A percentile compares a stretch with the other conserved stretches of the same genome.
These are phyloP conservation scores for Ulvella scutata DNA, from an alignment of 139 green algal genomes.

Conservation along the genomic window DNA sequence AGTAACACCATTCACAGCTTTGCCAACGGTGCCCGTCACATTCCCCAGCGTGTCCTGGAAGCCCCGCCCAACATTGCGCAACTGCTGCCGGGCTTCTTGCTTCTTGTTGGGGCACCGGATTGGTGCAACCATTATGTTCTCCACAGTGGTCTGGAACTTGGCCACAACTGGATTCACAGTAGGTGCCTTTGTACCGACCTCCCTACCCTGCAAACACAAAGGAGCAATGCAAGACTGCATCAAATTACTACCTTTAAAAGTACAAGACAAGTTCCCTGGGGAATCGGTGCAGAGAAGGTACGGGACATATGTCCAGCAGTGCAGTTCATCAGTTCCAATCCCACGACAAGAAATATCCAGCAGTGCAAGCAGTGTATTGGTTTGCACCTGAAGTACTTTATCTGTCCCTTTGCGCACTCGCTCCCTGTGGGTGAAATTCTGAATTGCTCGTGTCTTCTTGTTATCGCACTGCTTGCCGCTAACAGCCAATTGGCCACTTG, in stretches of 20 bases:
- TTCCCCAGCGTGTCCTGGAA: neutral
- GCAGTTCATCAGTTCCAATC: neutral
- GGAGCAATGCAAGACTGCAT: neutral
- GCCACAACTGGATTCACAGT: neutral
- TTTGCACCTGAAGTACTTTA: neutral
- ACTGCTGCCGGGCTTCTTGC: neutral
- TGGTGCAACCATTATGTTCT: neutral
- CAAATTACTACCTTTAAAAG: neutral
- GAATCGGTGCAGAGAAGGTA: neutral
- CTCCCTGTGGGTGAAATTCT: neutral
- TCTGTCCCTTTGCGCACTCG: neutral
- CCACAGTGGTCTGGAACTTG: neutral
- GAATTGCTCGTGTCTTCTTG: neutral
- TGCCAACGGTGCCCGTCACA: neutral
- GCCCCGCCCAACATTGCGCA: neutral
- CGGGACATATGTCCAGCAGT: neutral
- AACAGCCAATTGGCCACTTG: neutral
- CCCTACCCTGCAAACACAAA: neutral
- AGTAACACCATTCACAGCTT: neutral
- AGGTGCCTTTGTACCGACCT: neutral
- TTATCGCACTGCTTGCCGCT: slow-evolving; percentile 1
- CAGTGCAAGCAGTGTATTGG: neutral
- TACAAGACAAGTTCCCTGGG: neutral
- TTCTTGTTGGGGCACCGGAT: neutral
- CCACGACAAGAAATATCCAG: neutral